Evolutionary conservation across 2,329 filamentous ascomycete species (phyloP).

Genomic region (Colletotrichum sp.): DNA sequence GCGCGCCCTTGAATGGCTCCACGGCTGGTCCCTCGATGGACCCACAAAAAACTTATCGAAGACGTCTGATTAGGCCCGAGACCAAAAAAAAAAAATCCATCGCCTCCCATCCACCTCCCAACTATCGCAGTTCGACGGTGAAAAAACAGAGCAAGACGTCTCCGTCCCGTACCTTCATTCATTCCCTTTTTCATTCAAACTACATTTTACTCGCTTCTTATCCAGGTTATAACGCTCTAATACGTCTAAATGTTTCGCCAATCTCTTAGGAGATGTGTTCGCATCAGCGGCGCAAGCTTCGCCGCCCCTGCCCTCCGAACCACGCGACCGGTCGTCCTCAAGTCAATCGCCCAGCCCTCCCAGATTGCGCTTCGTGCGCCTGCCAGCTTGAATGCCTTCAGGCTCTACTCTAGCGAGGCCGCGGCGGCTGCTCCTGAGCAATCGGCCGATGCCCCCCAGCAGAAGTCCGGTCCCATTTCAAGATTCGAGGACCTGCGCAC

Average conservation of each 20-base stretch:
- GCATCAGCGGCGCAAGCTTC: slow-evolving; percentile 33
- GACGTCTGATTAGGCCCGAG: slow-evolving; percentile 3
- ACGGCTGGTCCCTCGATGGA: neutral
- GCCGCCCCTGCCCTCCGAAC: slow-evolving; percentile 9
- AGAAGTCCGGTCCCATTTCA: slow-evolving; percentile 29
- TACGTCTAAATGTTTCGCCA: slow-evolving; percentile 24
- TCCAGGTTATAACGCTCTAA: neutral
- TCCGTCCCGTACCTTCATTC: neutral
- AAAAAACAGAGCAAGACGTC: slow-evolving; percentile 6
- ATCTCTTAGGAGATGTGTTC: slow-evolving; percentile 43
- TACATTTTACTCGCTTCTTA: neutral
- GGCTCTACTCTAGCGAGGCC: slow-evolving; percentile 47
- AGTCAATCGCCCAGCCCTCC: slow-evolving; percentile 12
- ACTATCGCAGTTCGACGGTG: neutral
- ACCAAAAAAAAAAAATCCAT: slow-evolving; percentile 17
- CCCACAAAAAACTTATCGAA: neutral
- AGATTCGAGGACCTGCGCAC: slow-evolving; percentile 50
- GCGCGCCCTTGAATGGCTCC: neutral
- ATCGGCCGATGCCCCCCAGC: neutral
- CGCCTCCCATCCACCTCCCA: slow-evolving; percentile 24
- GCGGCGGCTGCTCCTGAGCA: slow-evolving; percentile 28
- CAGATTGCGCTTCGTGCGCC: slow-evolving; percentile 2
- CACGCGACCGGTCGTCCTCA: slow-evolving; percentile 14
- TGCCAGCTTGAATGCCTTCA: slow-evolving; percentile 4
- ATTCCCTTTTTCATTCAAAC: neutral